Conservation (phyloP, 192 early-diverging fungal genomes). For the Coemansia sp. region DNA sequence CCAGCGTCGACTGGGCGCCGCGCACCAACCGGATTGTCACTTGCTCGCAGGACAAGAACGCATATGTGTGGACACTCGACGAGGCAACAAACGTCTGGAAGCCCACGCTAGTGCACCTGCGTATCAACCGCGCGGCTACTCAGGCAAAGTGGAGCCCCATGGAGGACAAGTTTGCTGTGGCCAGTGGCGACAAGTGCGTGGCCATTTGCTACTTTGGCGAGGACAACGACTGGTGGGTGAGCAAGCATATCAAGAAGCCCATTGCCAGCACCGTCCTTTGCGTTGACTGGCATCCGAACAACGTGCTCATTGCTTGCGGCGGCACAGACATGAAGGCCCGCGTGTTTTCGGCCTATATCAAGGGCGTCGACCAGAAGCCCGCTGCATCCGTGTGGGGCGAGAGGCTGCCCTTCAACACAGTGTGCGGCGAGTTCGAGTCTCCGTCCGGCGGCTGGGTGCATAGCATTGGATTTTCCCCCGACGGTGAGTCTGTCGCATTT, state of each 20-base stretch:
- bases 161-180: conserved; percentile 99
- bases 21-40: conserved; percentile 94
- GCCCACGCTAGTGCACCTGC: conserved; percentile 88
- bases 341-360: conserved; percentile 94
- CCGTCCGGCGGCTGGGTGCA: conserved; percentile 90
- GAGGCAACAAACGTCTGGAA: conserved; percentile 68
- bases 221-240: conserved; percentile 96
- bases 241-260: conserved; percentile 94
- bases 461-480: conserved; percentile 84
- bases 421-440: conserved; percentile 85
- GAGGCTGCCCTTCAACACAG: conserved; percentile 88
- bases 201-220: conserved; percentile 95
- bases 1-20: conserved; percentile 94
- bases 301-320: conserved; percentile 90
- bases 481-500: conserved; percentile 85
- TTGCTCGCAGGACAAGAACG: conserved; percentile 98
- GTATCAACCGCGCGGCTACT: conserved; percentile 96
- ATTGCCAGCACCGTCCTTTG: conserved; percentile 87
- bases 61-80: conserved; percentile 95
- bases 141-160: conserved; percentile 91
- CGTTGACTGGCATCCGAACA: conserved; percentile 97
- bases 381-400: conserved; percentile 90
- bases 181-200: conserved; percentile 88
- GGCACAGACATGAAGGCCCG: conserved; percentile 88
- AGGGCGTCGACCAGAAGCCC: conserved; percentile 91